Base-by-base conservation (phyloP, 148 eudicot species). In the Persicaria maculosa region DNA sequence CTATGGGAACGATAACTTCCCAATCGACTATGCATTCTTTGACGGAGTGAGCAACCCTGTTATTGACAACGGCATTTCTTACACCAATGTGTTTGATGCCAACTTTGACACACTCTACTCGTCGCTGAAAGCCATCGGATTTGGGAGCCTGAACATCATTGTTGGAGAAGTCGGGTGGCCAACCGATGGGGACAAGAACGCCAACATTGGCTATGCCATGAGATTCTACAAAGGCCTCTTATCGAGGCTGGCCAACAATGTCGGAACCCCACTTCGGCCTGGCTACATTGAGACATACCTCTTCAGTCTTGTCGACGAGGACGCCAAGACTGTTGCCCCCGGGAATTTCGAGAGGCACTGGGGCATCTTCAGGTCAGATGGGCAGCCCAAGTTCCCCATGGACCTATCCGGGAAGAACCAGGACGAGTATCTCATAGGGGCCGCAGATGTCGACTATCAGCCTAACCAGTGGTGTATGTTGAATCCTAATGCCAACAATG, bases 301-400 rank as follows among this genome's bases (percentile, higher is more conserved):
- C 0, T 94, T 94, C 61, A 81, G 85, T 0, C 78, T 94, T 3
- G 77, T 90, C 1, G 98, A 94, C 4, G 97, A 94, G 75, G 97
- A 91, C 61, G 86, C 86, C 4, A 94, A 94, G 84, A 88, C 90
- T 84, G 76, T 88, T 3, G 83, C 82, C 0, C 98, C 97, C 0
- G 98, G 98, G 9, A 94, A 88, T 57, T 94, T 94, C 6, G 98
- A 94, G 86, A 80, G 98, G 67, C 98, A 94, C 54, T 94, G 98
- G 97, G 97, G 98, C 0, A 72, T 94, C 44, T 94, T 94, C 50
- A 48, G 84, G 76, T 91, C 67, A 19, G 98, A 94, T 71, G 98
- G 97, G 12, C 43, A 77, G 1, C 19, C 86, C 19, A 94, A 94
- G 72, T 94, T 89, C 77, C 82, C 78, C 0, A 57, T 94, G 22